Evolutionary conservation across 371 early-diverging fungal genomes (phyloP).

Genomic region (Saksenaea vasiformis): DNA sequence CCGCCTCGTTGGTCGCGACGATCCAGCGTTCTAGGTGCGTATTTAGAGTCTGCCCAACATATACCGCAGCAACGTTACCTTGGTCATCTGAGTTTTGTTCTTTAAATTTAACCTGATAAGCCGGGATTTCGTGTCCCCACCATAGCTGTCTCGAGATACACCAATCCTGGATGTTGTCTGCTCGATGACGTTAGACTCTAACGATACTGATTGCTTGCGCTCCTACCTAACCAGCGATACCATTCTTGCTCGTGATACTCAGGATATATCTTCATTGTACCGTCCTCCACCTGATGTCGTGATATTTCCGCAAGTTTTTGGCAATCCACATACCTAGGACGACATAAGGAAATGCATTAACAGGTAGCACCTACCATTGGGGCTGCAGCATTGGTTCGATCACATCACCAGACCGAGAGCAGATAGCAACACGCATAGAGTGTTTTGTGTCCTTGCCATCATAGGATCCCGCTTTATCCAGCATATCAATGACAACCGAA

Average conservation of each 20-base stretch:
- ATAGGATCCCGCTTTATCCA: constrained; percentile 69
- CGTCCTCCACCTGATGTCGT: constrained; percentile 69
- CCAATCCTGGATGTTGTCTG: constrained; percentile 96
- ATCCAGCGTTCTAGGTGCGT: constrained; percentile 66
- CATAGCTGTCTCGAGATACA: constrained; percentile 98
- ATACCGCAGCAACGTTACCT: constrained; percentile 4
- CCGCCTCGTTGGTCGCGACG: constrained; percentile 60
- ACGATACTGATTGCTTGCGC: background rate
- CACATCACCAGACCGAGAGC: constrained; percentile 94
- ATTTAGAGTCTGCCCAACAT: constrained; percentile 9
- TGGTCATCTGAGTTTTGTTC: constrained; percentile 2
- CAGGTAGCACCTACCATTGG: constrained; percentile 86
- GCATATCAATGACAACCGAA: constrained; percentile 64
- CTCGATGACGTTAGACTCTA: constrained; percentile 9
- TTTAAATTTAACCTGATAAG: constrained; percentile 72
- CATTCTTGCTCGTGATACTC: constrained; percentile 83
- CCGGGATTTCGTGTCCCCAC: constrained; percentile 99
- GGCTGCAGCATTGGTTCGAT: constrained; percentile 97
- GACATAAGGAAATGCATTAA: background rate
- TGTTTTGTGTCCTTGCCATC: constrained; percentile 78
- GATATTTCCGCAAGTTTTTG: constrained; percentile 79
- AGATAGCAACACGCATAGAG: constrained; percentile 85
- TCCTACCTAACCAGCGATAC: constrained; percentile 93
- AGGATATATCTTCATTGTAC: constrained; percentile 81
- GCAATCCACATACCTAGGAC: constrained; percentile 81